Conservation (phyloP, 345 rosid species). For the Zanthoxylum bungeanum region DNA sequence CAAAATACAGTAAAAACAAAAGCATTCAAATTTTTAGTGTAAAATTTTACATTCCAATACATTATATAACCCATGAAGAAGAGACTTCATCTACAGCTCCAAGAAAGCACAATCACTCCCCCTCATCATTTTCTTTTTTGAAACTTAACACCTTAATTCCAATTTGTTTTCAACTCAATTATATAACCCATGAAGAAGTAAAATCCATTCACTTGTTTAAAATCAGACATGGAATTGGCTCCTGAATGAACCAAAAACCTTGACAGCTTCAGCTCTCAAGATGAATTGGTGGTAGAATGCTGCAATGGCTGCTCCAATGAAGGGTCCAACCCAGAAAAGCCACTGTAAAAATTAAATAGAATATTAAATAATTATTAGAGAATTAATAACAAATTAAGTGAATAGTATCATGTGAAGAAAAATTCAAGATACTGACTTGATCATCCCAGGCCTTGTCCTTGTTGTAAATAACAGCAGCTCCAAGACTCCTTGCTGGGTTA, state of each 20-base stretch:
- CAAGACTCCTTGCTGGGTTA: slow-evolving; percentile 86
- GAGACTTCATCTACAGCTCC: no score
- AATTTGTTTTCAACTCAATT: background rate
- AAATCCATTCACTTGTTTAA: background rate
- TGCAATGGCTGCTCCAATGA: slow-evolving; percentile 82
- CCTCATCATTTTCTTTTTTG: background rate
- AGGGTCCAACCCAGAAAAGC: slow-evolving; percentile 92
- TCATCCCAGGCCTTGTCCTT: slow-evolving; percentile 62
- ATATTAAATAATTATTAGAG: no score
- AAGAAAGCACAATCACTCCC: no score
- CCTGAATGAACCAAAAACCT: slow-evolving; percentile 84
- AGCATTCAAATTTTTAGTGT: slow-evolving; percentile 2
- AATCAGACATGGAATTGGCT: slow-evolving; percentile 57
- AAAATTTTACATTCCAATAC: no score
- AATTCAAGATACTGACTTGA: no score
- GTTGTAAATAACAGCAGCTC: slow-evolving; percentile 76
- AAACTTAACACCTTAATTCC: no score
- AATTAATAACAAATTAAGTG: no score
- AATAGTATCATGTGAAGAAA: no score
- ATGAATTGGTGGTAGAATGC: slow-evolving; percentile 85
- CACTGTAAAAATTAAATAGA: no score
- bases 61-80: no score
- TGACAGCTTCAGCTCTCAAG: slow-evolving; percentile 74
- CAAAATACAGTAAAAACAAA: no score
- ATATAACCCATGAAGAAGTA: background rate